phyloP scores from a whole-genome alignment of 345 rosid species.

The Brassica carinata region DNA sequence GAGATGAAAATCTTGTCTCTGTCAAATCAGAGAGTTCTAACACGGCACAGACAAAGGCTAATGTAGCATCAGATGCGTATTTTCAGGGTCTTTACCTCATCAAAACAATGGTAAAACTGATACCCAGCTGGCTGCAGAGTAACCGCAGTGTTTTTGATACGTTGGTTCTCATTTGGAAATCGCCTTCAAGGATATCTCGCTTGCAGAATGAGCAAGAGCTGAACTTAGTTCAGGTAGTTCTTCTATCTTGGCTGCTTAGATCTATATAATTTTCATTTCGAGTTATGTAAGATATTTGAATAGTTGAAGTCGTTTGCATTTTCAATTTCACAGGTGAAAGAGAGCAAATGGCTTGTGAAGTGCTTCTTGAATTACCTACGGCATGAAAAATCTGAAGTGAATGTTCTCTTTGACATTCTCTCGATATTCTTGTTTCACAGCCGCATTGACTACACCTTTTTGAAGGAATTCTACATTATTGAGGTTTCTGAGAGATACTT shows the following conservation, averaged over 20 bases:
- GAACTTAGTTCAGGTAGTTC: constrained; percentile 84
- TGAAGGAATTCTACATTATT: constrained; percentile 97
- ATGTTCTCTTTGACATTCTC: constrained; percentile 90
- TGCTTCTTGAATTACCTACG: constrained; percentile 91
- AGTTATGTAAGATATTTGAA: constrained; percentile 6
- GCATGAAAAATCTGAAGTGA: constrained; percentile 80
- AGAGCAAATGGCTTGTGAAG: constrained; percentile 99
- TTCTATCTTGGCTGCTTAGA: constrained; percentile 5
- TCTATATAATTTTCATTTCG: constrained; percentile 18
- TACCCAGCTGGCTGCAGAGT: constrained; percentile 92
- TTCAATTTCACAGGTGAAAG: constrained; percentile 74
- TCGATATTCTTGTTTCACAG: constrained; percentile 87
- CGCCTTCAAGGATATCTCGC: constrained; percentile 87
- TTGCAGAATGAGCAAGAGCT: constrained; percentile 91
- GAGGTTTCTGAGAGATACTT: constrained; percentile 60
- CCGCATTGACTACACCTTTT: constrained; percentile 95
- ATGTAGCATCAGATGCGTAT: constrained; percentile 70
- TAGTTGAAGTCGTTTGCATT: constrained; percentile 27
- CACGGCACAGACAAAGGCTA: constrained; percentile 48
- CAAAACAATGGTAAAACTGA: constrained; percentile 83
- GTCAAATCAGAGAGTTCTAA: constrained; percentile 62
- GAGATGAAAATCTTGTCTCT: constrained; percentile 62
- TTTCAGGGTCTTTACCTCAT: constrained; percentile 93
- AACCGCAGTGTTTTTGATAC: constrained; percentile 85
- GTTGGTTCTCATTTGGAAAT: constrained; percentile 87